phyloP scores from a whole-genome alignment of 192 early-diverging fungal species.

The Glomus cerebriforme region DNA sequence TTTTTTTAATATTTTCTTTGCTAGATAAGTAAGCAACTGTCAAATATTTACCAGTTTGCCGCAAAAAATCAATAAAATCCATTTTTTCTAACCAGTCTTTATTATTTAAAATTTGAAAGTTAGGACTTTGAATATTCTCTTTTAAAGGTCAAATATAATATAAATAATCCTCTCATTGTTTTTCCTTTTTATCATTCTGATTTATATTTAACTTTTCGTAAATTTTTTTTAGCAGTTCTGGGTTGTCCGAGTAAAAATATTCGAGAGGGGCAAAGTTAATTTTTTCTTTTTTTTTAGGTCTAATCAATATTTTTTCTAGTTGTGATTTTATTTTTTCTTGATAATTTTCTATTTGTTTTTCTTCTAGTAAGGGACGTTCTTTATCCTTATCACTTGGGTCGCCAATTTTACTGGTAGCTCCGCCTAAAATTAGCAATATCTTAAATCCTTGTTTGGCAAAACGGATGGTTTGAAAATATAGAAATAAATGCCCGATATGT shows the following conservation, averaged over 20 bases:
- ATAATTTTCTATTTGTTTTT: background rate
- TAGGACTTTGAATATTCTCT: background rate
- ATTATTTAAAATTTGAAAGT: constrained; percentile 19
- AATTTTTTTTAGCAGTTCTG: constrained; percentile 14
- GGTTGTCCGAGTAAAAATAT: constrained; percentile 6
- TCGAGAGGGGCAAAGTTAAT: constrained; percentile 1
- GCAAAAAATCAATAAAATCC: constrained; percentile 14
- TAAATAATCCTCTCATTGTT: constrained; percentile 17
- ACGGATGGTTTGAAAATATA: constrained; percentile 19
- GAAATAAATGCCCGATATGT: constrained; percentile 27
- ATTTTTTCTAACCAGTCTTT: constrained; percentile 11
- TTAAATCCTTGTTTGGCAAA: constrained; percentile 15
- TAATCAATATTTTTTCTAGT: background rate
- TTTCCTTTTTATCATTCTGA: background rate
- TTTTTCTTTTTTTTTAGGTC: constrained; percentile 8
- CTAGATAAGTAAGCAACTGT: constrained; percentile 3
- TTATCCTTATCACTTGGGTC: constrained; percentile 19
- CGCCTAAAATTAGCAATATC: constrained; percentile 1
- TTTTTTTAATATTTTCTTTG: constrained; percentile 17
- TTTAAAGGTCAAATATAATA: constrained; percentile 10
- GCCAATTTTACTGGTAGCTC: constrained; percentile 22
- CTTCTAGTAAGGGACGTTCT: constrained; percentile 16
- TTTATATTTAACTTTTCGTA: constrained; percentile 17
- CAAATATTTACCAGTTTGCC: background rate
- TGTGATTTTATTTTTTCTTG: background rate